Conservation (phyloP, 179 eudicot species). For the Amaranthus tricolor region DNA sequence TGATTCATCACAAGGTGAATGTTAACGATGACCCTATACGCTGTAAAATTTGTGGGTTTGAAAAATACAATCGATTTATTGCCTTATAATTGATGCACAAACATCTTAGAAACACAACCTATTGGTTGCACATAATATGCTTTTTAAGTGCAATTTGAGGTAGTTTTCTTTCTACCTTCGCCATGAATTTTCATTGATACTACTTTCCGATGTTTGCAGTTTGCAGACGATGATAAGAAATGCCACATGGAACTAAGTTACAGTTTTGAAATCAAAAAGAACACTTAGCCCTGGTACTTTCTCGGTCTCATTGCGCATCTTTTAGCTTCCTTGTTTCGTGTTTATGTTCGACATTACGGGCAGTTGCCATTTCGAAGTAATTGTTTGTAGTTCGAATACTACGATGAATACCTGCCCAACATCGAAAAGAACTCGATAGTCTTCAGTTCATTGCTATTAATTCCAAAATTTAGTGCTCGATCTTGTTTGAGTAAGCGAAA, state of each 20-base stretch:
- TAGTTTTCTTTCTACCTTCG: background rate
- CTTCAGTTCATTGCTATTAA: too few species aligned
- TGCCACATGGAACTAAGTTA: constrained; percentile 56
- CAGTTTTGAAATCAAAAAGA: constrained; percentile 51
- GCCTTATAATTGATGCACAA: background rate
- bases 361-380: too few species aligned
- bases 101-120: background rate
- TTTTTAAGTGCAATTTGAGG: background rate
- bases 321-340: background rate
- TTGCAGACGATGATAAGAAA: constrained; percentile 56
- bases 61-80: background rate
- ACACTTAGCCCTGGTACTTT: constrained; percentile 22
- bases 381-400: too few species aligned
- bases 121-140: too few species aligned
- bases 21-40: background rate
- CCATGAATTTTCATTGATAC: background rate
- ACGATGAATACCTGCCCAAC: too few species aligned
- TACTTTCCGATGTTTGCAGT: constrained; percentile 33
- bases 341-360: background rate
- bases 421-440: too few species aligned
- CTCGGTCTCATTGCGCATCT: constrained; percentile 9
- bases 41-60: background rate
- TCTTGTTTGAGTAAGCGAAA: too few species aligned
- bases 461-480: too few species aligned
- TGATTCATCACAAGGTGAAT: background rate